These are phyloP conservation scores for Verbascum thapsus DNA, from an alignment of 257 asterid species.

Conservation along the genomic window DNA sequence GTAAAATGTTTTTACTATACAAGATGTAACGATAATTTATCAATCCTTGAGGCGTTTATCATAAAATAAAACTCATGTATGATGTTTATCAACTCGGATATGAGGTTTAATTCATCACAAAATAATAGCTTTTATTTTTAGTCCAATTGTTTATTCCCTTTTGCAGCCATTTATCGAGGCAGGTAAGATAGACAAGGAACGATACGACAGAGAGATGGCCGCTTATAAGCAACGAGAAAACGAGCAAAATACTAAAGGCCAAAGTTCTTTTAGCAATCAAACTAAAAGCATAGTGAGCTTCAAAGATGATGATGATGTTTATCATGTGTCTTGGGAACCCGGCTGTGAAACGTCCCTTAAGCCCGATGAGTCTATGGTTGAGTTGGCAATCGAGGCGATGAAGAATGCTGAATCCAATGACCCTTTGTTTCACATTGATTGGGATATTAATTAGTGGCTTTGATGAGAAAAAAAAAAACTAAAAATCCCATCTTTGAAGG, in stretches of 20 bases:
- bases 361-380: conserved; percentile 43
- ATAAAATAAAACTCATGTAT: too few species aligned
- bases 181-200: conserved; percentile 61
- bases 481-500: conserved; percentile 1
- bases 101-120: too few species aligned
- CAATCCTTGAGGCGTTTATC: too few species aligned
- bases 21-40: too few species aligned
- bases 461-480: too few species aligned
- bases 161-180: conserved; percentile 70
- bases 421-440: conserved; percentile 48
- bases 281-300: conserved; percentile 36
- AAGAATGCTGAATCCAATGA: conserved; percentile 46
- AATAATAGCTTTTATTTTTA: too few species aligned
- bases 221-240: conserved; percentile 29
- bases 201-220: conserved; percentile 53
- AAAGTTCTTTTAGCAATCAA: conserved; percentile 17
- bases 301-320: conserved; percentile 42
- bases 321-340: conserved; percentile 40
- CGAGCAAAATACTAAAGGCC: conserved; percentile 25
- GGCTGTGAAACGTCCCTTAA: conserved; percentile 17
- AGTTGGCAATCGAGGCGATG: conserved; percentile 44
- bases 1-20: too few species aligned
- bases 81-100: too few species aligned
- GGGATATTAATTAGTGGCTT: conserved; percentile 35
- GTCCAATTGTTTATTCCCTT: not conserved